A percentile compares a stretch with the other conserved stretches of the same genome.
phyloP scores from a whole-genome alignment of 345 rosid species.

The Syzygium grande region DNA sequence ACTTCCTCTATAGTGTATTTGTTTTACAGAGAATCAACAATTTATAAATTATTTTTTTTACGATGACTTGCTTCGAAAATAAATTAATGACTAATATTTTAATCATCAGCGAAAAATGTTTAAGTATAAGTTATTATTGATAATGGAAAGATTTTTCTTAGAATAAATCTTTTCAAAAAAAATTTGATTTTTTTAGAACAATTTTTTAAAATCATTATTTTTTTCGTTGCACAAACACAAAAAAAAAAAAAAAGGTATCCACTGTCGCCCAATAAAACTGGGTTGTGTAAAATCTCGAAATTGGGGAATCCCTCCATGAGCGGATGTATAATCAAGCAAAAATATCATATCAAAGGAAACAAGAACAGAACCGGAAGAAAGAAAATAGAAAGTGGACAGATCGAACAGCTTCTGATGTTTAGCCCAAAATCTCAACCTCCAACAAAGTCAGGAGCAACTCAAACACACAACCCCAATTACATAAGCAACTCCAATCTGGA shows the following conservation, averaged over 20 bases:
- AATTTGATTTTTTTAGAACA: neutral
- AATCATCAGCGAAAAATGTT: neutral
- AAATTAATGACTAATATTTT: neutral
- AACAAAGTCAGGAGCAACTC: neutral
- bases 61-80: neutral
- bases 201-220: neutral
- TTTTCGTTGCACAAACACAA: neutral
- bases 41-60: neutral
- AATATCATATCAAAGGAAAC: neutral
- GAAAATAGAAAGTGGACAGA: neutral
- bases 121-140: neutral
- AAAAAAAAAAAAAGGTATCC: neutral
- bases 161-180: neutral
- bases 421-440: neutral
- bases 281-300: neutral
- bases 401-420: neutral
- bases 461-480: neutral
- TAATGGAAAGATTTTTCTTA: neutral
- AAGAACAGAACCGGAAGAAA: neutral
- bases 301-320: neutral
- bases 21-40: neutral
- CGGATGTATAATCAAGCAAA: neutral
- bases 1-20: neutral
- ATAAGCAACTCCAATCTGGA: neutral
- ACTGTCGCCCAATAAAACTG: neutral